These are phyloP conservation scores for Sporisorium graminicola DNA, from an alignment of 1,284 basidiomycete species.

Conservation along the genomic window DNA sequence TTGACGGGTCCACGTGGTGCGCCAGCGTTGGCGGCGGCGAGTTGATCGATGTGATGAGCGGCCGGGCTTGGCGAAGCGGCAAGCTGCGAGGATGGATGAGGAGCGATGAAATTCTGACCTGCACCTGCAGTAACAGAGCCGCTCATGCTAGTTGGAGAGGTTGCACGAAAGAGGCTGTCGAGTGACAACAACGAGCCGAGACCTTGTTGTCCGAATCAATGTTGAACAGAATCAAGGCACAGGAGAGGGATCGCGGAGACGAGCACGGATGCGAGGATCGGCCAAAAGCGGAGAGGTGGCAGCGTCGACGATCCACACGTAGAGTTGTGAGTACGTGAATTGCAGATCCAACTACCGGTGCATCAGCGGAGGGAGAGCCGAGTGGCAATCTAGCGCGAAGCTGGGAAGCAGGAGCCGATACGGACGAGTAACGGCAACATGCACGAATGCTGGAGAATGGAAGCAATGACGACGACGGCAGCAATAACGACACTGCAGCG, in stretches of 20 bases:
- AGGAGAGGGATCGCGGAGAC: not conserved
- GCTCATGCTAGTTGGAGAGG: slow-evolving; percentile 45
- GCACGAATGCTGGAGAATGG: slow-evolving; percentile 1
- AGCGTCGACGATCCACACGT: not conserved
- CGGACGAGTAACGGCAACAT: not conserved
- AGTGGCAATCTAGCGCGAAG: not conserved
- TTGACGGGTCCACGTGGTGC: slow-evolving; percentile 46
- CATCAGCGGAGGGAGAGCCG: slow-evolving; percentile 6
- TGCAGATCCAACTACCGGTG: not conserved
- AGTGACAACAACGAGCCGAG: slow-evolving; percentile 20
- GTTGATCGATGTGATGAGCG: slow-evolving; percentile 26
- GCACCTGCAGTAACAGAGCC: slow-evolving; percentile 49
- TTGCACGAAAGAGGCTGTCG: not conserved
- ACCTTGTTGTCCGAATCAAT: slow-evolving; percentile 7
- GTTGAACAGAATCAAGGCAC: slow-evolving; percentile 12
- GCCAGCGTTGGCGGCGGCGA: slow-evolving; percentile 14
- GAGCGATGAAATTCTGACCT: slow-evolving; percentile 34
- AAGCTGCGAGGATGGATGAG: slow-evolving; percentile 27
- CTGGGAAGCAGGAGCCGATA: not conserved
- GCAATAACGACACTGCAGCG: not conserved
- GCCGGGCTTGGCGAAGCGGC: slow-evolving; percentile 25
- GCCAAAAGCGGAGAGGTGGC: not conserved
- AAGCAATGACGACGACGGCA: not conserved
- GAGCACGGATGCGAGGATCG: not conserved
- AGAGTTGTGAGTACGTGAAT: not conserved